These are phyloP conservation scores for Bocquillonia castaneifolia DNA, from an alignment of 441 rosid genomes.

Conservation along the genomic window DNA sequence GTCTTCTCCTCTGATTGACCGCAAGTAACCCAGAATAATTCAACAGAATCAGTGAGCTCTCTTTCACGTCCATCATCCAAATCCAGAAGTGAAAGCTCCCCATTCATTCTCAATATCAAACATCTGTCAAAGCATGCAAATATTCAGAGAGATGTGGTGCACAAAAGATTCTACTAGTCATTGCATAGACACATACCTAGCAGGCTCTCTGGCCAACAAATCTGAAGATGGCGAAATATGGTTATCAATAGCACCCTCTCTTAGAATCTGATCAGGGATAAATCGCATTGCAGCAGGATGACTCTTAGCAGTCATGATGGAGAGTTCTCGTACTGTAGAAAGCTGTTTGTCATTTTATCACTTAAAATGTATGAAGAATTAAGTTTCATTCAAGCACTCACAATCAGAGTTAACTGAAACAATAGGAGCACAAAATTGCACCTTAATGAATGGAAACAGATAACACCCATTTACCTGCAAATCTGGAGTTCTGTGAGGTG, in stretches of 20 bases:
- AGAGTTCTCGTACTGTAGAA: slow-evolving; percentile 99
- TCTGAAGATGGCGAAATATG: slow-evolving; percentile 48
- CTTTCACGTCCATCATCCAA: slow-evolving; percentile 97
- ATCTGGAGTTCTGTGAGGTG: slow-evolving; percentile 68
- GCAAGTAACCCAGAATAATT: slow-evolving; percentile 98
- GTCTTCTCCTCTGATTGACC: slow-evolving; percentile 87
- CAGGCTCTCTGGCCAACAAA: slow-evolving; percentile 61
- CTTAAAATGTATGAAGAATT: slow-evolving; percentile 72
- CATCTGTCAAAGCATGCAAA: slow-evolving; percentile 50
- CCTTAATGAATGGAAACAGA: slow-evolving; percentile 7
- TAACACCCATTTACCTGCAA: slow-evolving; percentile 62
- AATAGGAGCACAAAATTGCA: slow-evolving; percentile 16
- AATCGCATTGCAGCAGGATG: slow-evolving; percentile 99
- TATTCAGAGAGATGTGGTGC: slow-evolving; percentile 28
- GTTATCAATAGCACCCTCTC: slow-evolving; percentile 43
- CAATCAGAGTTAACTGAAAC: slow-evolving; percentile 23
- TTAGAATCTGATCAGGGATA: slow-evolving; percentile 79
- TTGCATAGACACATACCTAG: slow-evolving; percentile 50
- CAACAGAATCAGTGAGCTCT: slow-evolving; percentile 94
- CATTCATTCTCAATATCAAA: slow-evolving; percentile 85
- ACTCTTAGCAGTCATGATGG: slow-evolving; percentile 99
- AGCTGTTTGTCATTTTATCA: slow-evolving; percentile 99
- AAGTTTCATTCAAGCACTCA: slow-evolving; percentile 29
- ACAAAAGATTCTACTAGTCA: slow-evolving; percentile 25
- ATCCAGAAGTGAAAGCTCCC: slow-evolving; percentile 95